A percentile compares a stretch with the other conserved stretches of the same genome.
These are phyloP conservation scores for Debaryomyces udenii DNA, from an alignment of 1,139 yeast species.

Conservation along the genomic window DNA sequence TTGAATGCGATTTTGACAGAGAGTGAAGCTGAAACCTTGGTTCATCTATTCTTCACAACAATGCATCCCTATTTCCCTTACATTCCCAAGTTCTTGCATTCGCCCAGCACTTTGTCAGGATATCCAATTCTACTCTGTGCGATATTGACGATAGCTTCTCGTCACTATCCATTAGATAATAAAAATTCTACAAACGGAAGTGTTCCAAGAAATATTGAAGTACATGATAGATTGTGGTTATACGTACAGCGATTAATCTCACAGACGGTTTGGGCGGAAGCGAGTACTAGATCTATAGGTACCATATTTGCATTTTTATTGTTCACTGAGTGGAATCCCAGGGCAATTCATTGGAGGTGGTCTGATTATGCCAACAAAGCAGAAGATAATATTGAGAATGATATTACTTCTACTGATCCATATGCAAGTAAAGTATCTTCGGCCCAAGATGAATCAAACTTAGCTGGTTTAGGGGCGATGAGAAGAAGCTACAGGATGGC, in stretches of 20 bases:
- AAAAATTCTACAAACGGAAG: constrained; percentile 29
- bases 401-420: constrained; percentile 17
- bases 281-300: constrained; percentile 83
- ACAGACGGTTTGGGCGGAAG: constrained; percentile 94
- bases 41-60: constrained; percentile 68
- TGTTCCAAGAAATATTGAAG: constrained; percentile 55
- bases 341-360: constrained; percentile 91
- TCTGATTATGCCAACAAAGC: constrained; percentile 79
- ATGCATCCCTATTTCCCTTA: constrained; percentile 92
- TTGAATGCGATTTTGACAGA: constrained; percentile 64
- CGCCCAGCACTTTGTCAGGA: constrained; percentile 66
- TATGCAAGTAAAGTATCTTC: constrained; percentile 4
- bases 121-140: constrained; percentile 83
- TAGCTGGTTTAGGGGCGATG: constrained; percentile 83
- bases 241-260: constrained; percentile 81
- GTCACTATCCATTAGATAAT: constrained; percentile 63
- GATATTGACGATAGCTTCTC: constrained; percentile 73
- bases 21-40: constrained; percentile 64
- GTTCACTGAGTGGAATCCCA: constrained; percentile 94
- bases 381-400: constrained; percentile 32
- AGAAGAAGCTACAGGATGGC: constrained; percentile 88
- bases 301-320: constrained; percentile 81
- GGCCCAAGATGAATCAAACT: constrained; percentile 43
- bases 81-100: constrained; percentile 73
- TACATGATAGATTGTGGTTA: constrained; percentile 81